Base-by-base conservation (phyloP, 2,329 filamentous ascomycete species). In the Phaeomoniella chlamydospora region DNA sequence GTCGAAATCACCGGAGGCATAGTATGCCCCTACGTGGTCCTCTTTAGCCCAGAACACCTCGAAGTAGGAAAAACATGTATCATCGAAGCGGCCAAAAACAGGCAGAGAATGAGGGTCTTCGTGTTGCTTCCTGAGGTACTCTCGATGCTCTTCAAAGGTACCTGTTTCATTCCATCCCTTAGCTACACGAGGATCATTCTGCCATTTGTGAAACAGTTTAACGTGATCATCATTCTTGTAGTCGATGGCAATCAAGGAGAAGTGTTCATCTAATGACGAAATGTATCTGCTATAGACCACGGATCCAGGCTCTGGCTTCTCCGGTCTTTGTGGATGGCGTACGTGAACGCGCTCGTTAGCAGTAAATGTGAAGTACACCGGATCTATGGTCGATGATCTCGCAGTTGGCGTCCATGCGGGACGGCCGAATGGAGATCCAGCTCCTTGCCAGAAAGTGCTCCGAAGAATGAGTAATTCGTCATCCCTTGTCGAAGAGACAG, bases 131-230 rank as follows among this genome's bases (percentile, higher is more conserved):
- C 70, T 66, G 35, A 86, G 65, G 54, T 88, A 87, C 47, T 75
- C 69, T 41, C 73, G 68, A 55, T 87, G 82, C 53, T 86, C 68
- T 18, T 83, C 80, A 33, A 83, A 57, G 1, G 79, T 80, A 18
- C 81, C 82, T 1, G 77, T 81, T 59, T 83, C 75, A 50, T 84
- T 82, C 82, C 82, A 87, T 3, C 80, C 80, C 49, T 78, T 72
- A 3, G 79, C 79, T 18, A 88, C 82, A 35, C 82, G 77, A 36
- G 81, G 81, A 50, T 87, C 81, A 50, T 88, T 88, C 57, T 86
- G 81, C 82, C 82, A 88, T 38, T 66, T 67, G 56, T 86, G 76
- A 63, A 88, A 87, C 4, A 84, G 64, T 12, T 64, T 58, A 35
- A 87, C 58, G 55, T 88, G 80, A 47, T 72, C 65, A 1, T 61